Percentiles rank a stretch among this genome's conserved stretches.
Conservation (phyloP, 2,329 filamentous ascomycete genomes). For the Claviceps fusiformis region DNA sequence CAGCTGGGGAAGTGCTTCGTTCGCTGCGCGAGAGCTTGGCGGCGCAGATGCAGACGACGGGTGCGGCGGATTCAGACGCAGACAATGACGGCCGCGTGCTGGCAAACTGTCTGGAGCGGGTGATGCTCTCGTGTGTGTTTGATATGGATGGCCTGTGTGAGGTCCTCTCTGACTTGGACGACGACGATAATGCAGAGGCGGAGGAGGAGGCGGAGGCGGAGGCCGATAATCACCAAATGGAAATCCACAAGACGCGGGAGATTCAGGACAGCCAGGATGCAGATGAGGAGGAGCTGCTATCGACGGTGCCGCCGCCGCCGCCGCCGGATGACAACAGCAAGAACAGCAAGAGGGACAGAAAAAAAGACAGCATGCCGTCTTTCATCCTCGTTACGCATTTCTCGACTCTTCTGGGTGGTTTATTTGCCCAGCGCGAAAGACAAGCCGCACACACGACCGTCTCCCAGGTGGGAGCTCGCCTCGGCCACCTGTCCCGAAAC, state of each 20-base stretch:
- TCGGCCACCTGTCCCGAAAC: constrained; percentile 31
- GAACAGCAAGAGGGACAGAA: not conserved
- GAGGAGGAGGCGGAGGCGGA: not conserved
- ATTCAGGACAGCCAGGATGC: not conserved
- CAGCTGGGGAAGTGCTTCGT: constrained; percentile 26
- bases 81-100: constrained; percentile 5
- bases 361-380: not conserved
- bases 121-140: constrained; percentile 43
- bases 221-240: not conserved
- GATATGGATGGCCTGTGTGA: constrained; percentile 45
- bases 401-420: constrained; percentile 33
- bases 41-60: constrained; percentile 12
- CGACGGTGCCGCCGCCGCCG: not conserved
- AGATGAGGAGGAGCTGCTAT: not conserved
- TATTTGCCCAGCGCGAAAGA: constrained; percentile 37
- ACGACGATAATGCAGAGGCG: not conserved
- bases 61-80: constrained; percentile 1
- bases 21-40: constrained; percentile 27
- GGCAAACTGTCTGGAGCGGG: constrained; percentile 28
- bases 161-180: constrained; percentile 37
- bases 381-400: constrained; percentile 44
- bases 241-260: not conserved
- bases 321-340: not conserved
- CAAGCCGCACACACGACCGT: constrained; percentile 33
- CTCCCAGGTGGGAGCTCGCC: constrained; percentile 31